These are phyloP conservation scores for Tetrapisispora taiwanensis DNA, from an alignment of 805 yeast species.

Conservation along the genomic window DNA sequence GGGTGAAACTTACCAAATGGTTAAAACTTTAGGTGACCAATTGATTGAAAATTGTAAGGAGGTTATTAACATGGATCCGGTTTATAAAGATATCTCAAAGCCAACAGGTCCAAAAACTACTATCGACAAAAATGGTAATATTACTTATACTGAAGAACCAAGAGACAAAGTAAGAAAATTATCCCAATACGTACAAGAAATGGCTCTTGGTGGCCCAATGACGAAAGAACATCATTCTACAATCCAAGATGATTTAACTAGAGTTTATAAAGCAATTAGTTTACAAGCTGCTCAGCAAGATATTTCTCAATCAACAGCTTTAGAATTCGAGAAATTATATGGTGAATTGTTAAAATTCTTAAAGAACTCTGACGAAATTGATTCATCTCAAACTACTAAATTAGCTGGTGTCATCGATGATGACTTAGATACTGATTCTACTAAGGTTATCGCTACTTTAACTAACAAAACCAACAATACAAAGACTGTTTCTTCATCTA, in stretches of 20 bases:
- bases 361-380: slow-evolving; percentile 60
- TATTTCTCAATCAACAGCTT: slow-evolving; percentile 49
- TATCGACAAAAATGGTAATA: slow-evolving; percentile 80
- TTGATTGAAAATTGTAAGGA: slow-evolving; percentile 92
- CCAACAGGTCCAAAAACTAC: slow-evolving; percentile 93
- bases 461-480: slow-evolving; percentile 58
- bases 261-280: slow-evolving; percentile 71
- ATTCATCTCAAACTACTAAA: slow-evolving; percentile 52
- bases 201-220: slow-evolving; percentile 89
- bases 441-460: slow-evolving; percentile 80
- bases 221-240: slow-evolving; percentile 62
- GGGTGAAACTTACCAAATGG: slow-evolving; percentile 89
- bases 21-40: slow-evolving; percentile 82
- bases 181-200: slow-evolving; percentile 89
- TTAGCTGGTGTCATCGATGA: slow-evolving; percentile 43
- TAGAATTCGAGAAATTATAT: slow-evolving; percentile 63
- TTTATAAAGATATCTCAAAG: slow-evolving; percentile 85
- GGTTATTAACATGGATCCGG: slow-evolving; percentile 71
- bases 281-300: slow-evolving; percentile 46
- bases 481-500: slow-evolving; percentile 62
- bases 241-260: slow-evolving; percentile 74
- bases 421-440: slow-evolving; percentile 39
- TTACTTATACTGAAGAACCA: slow-evolving; percentile 73
- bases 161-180: slow-evolving; percentile 88
- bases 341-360: slow-evolving; percentile 60